phyloP scores from a whole-genome alignment of 768 basidiomycete genomes.

The Auriscalpium vulgare region DNA sequence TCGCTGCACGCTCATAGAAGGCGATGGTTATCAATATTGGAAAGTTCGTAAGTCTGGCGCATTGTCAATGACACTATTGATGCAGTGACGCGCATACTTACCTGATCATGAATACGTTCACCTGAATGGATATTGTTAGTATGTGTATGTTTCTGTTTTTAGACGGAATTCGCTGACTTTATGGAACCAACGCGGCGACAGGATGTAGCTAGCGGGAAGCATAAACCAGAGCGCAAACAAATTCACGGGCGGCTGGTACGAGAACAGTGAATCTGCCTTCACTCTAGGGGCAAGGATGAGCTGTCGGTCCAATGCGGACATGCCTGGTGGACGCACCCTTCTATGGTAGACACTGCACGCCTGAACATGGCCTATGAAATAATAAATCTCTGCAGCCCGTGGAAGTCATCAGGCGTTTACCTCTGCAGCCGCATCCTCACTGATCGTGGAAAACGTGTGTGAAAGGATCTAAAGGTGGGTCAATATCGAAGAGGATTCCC shows the following conservation, averaged over 20 bases:
- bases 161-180: constrained; percentile 45
- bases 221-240: constrained; percentile 80
- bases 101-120: constrained; percentile 87
- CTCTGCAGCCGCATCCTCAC: constrained; percentile 88
- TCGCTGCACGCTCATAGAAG: constrained; percentile 80
- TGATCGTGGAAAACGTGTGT: constrained; percentile 91
- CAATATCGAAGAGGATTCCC: neutral
- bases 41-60: constrained; percentile 64
- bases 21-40: constrained; percentile 77
- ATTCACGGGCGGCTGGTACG: constrained; percentile 92
- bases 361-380: constrained; percentile 80
- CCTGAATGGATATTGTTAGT: constrained; percentile 31
- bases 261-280: constrained; percentile 87
- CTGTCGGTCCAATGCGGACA: neutral
- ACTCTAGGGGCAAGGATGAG: constrained; percentile 38
- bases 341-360: constrained; percentile 87
- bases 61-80: neutral
- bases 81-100: constrained; percentile 19
- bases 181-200: constrained; percentile 96
- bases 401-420: constrained; percentile 28
- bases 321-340: constrained; percentile 51
- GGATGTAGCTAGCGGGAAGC: constrained; percentile 76
- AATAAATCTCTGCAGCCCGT: neutral
- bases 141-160: neutral
- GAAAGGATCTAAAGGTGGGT: constrained; percentile 66